Conservation (phyloP, 225 moss, liverwort and hornwort species). For the Marchantia paleacea region DNA sequence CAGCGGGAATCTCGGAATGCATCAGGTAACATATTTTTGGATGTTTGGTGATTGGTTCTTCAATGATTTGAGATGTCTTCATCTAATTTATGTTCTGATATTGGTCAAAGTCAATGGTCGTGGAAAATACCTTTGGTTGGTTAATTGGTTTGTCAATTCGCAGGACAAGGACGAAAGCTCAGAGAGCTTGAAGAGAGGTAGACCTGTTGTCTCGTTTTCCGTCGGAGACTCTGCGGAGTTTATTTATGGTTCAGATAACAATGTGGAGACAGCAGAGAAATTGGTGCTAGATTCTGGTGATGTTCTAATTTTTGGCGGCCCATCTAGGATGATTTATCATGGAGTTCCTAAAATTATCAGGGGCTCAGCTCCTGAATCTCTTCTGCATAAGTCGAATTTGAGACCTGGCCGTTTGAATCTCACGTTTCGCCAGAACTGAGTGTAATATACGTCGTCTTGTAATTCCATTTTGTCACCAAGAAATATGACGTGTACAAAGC, state of each 20-base stretch:
- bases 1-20: constrained; percentile 80
- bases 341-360: constrained; percentile 57
- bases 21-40: constrained; percentile 59
- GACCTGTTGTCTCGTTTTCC: constrained; percentile 86
- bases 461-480: not conserved
- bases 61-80: not conserved
- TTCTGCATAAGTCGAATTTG: constrained; percentile 61
- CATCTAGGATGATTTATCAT: constrained; percentile 82
- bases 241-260: constrained; percentile 56
- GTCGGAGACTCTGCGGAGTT: constrained; percentile 89
- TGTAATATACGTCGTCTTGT: not conserved
- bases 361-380: constrained; percentile 59
- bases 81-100: not conserved
- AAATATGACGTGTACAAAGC: not conserved
- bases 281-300: constrained; percentile 84
- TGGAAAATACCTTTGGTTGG: not conserved
- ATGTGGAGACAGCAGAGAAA: constrained; percentile 54
- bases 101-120: not conserved
- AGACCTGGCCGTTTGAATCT: constrained; percentile 82
- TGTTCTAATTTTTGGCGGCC: constrained; percentile 85
- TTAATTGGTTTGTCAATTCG: not conserved
- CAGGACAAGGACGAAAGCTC: constrained; percentile 96
- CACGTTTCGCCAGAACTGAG: constrained; percentile 72
- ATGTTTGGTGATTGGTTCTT: not conserved
- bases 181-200: constrained; percentile 68